These are phyloP conservation scores for Byssoonygena ceratinophila DNA, from an alignment of 2,329 filamentous ascomycete species.

Conservation along the genomic window DNA sequence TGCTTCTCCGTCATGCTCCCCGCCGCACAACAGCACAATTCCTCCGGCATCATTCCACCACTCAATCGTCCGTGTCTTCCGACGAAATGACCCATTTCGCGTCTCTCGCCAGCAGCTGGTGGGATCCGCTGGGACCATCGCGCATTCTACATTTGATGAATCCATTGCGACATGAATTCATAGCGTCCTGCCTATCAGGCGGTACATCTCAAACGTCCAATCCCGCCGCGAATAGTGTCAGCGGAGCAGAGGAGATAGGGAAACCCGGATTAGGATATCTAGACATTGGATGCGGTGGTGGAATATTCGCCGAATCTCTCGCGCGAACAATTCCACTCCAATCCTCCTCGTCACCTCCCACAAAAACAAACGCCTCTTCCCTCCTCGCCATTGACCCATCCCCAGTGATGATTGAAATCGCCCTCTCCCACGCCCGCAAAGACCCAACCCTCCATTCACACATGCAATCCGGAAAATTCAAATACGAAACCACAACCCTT, in stretches of 20 bases:
- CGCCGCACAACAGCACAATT: conserved; percentile 8
- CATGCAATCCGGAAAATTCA: conserved; percentile 46
- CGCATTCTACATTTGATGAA: conserved; percentile 96
- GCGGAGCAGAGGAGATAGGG: conserved; percentile 4
- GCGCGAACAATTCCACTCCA: conserved; percentile 32
- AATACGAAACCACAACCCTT: conserved; percentile 65
- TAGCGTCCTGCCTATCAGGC: conserved; percentile 57
- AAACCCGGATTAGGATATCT: conserved; percentile 55
- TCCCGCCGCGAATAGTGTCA: conserved; percentile 9
- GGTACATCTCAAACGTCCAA: conserved; percentile 21
- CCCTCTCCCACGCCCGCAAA: conserved; percentile 59
- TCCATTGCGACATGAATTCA: conserved; percentile 88
- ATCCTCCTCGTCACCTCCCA: conserved; percentile 15
- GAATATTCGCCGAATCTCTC: conserved; percentile 76
- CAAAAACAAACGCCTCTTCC: conserved; percentile 31
- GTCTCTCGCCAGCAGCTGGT: conserved; percentile 85
- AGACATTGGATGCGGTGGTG: conserved; percentile 89
- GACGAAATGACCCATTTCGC: conserved; percentile 92
- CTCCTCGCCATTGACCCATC: conserved; percentile 41
- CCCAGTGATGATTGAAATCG: conserved; percentile 46
- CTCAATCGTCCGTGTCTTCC: conserved; percentile 63
- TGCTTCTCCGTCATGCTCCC: conserved; percentile 13
- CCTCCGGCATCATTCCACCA: conserved; percentile 15
- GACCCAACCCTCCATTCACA: conserved; percentile 55
- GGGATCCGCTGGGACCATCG: conserved; percentile 89